Conservation (phyloP, 306 rosid genomes). For the Fagus crenata region DNA sequence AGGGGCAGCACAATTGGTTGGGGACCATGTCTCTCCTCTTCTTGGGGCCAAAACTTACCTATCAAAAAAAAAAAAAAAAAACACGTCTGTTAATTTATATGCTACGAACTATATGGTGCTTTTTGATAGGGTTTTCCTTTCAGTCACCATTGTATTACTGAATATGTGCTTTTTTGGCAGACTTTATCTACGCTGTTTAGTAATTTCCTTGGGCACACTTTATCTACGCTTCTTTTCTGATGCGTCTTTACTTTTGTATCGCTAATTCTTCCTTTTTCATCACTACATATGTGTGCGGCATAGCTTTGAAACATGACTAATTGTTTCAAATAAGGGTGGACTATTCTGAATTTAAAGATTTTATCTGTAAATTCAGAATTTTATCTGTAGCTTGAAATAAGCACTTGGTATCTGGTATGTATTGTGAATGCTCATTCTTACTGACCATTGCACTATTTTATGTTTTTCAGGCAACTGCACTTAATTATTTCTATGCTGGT, state of each 20-base stretch:
- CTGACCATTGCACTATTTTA: slow-evolving; percentile 22
- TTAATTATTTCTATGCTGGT: slow-evolving; percentile 70
- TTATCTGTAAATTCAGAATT: too few relatives aligned
- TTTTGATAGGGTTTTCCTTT: background rate
- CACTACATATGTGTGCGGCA: background rate
- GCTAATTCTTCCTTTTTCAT: background rate
- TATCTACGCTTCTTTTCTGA: background rate
- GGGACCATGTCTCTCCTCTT: too few relatives aligned
- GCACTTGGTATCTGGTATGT: background rate
- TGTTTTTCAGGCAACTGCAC: slow-evolving; percentile 74
- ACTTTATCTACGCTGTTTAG: background rate
- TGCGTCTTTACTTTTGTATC: background rate
- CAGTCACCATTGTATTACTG: background rate
- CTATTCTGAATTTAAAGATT: background rate
- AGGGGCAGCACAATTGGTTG: too few relatives aligned
- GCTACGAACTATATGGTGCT: background rate
- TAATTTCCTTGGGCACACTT: background rate
- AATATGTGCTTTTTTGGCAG: background rate
- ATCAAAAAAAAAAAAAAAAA: too few relatives aligned
- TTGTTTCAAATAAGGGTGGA: background rate
- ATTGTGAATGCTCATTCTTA: slow-evolving; percentile 26
- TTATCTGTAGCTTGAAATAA: too few relatives aligned
- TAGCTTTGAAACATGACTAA: slow-evolving; percentile 1
- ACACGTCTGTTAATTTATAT: background rate
- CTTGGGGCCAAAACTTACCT: too few relatives aligned